Evolutionary conservation across 192 early-diverging fungal genomes (phyloP).

Genomic region (Rhizoclosmatium globosum): DNA sequence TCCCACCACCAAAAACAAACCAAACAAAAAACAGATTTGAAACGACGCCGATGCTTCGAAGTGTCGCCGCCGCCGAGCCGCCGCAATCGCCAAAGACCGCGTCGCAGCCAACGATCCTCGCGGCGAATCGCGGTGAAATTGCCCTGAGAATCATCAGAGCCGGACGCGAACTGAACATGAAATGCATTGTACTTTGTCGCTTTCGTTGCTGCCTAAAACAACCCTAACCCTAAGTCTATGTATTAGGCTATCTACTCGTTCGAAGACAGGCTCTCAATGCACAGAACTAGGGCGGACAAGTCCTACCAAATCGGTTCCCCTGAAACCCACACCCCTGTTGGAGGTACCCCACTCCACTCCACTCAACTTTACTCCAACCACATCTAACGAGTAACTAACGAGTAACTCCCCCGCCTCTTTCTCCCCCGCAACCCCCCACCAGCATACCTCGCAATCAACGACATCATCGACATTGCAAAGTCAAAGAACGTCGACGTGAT

Average conservation of each 20-base stretch:
- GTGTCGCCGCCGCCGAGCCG: background rate
- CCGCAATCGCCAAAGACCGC: background rate
- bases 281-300: conserved; percentile 94
- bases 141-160: conserved; percentile 94
- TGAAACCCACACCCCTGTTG: conserved; percentile 87
- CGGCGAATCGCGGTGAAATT: conserved; percentile 91
- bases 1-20: background rate
- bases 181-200: conserved; percentile 60
- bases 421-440: background rate
- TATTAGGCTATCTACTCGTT: conserved; percentile 73
- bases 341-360: conserved; percentile 27
- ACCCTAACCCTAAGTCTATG: background rate
- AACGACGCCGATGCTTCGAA: background rate
- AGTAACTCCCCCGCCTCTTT: background rate
- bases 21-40: background rate
- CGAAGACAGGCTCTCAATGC: conserved; percentile 92
- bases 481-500: conserved; percentile 81
- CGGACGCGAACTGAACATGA: conserved; percentile 90
- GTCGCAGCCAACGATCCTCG: conserved; percentile 38
- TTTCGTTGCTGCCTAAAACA: conserved; percentile 40
- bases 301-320: conserved; percentile 92
- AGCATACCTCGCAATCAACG: conserved; percentile 93
- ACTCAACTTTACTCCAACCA: background rate
- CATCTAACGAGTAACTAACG: too few relatives aligned
- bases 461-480: conserved; percentile 87